Percentiles rank a stretch among this genome's conserved stretches.
These are phyloP conservation scores for Blechomonas ayalai DNA, from an alignment of 208 protist species.

Conservation along the genomic window DNA sequence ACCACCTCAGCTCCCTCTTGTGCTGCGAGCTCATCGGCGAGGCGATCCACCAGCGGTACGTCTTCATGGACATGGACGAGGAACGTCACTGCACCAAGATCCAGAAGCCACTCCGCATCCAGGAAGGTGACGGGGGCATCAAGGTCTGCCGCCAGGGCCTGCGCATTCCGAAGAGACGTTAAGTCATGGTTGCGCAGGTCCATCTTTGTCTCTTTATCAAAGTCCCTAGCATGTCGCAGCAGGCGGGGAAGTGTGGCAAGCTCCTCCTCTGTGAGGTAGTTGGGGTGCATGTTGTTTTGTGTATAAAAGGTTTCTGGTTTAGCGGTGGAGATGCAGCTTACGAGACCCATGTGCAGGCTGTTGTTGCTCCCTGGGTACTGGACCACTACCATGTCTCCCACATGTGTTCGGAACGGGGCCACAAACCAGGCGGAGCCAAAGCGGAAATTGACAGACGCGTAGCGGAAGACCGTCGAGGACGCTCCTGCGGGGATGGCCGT, in stretches of 20 bases:
- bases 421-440: conserved; percentile 85
- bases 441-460: conserved; percentile 82
- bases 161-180: conserved; percentile 42
- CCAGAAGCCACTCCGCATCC: conserved; percentile 80
- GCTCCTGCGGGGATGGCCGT: background rate
- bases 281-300: conserved; percentile 46
- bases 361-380: conserved; percentile 56
- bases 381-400: conserved; percentile 79
- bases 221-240: conserved; percentile 70
- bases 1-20: conserved; percentile 76
- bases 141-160: conserved; percentile 38
- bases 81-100: conserved; percentile 75
- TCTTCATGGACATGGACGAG: conserved; percentile 65
- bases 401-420: conserved; percentile 63
- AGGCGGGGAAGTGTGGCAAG: conserved; percentile 43
- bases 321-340: conserved; percentile 53
- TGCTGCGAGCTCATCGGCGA: conserved; percentile 64
- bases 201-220: conserved; percentile 67
- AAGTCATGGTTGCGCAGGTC: conserved; percentile 66
- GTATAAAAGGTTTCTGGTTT: conserved; percentile 70
- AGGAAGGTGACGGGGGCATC: conserved; percentile 50
- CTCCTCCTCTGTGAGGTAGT: conserved; percentile 57
- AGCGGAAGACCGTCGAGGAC: conserved; percentile 28
- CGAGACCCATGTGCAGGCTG: conserved; percentile 71
- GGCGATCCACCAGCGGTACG: conserved; percentile 26